Conservation (phyloP, 805 yeast species). For the Ogataea siamensis region DNA sequence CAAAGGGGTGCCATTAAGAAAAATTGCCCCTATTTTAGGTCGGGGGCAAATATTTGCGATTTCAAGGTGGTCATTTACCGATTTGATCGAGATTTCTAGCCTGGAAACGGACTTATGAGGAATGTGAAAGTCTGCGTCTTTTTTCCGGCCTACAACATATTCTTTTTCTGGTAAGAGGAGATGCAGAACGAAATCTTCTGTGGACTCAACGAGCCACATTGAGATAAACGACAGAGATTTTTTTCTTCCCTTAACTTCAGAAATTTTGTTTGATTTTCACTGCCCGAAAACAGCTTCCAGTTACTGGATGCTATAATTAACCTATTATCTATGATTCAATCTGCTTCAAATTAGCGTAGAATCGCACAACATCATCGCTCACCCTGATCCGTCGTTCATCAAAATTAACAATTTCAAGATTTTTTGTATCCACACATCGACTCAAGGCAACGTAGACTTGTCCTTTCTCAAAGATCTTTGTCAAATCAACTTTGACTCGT, state of each 20-base stretch:
- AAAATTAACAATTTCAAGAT: slow-evolving; percentile 65
- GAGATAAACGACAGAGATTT: background rate
- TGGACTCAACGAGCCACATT: slow-evolving; percentile 18
- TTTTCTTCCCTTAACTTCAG: no score
- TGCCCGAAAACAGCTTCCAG: no score
- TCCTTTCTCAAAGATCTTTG: slow-evolving; percentile 71
- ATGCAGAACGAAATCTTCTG: slow-evolving; percentile 7
- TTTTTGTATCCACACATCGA: slow-evolving; percentile 68
- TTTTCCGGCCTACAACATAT: slow-evolving; percentile 17
- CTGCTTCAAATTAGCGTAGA: slow-evolving; percentile 49
- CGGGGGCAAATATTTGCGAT: slow-evolving; percentile 14
- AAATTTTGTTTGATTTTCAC: no score
- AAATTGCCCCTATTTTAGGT: slow-evolving; percentile 10
- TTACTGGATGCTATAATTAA: no score
- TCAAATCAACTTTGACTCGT: slow-evolving; percentile 65
- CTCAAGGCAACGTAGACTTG: slow-evolving; percentile 83
- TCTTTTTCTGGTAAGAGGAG: slow-evolving; percentile 7
- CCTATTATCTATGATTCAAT: no score
- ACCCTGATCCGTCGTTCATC: slow-evolving; percentile 55
- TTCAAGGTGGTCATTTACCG: slow-evolving; percentile 3
- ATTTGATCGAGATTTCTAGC: slow-evolving; percentile 13
- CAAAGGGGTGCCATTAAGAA: slow-evolving; percentile 10
- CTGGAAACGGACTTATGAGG: slow-evolving; percentile 17
- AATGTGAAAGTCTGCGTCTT: slow-evolving; percentile 15
- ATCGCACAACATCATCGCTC: slow-evolving; percentile 56